Evolutionary conservation across 345 rosid genomes (phyloP).

Genomic region (Gossypium herbaceum): DNA sequence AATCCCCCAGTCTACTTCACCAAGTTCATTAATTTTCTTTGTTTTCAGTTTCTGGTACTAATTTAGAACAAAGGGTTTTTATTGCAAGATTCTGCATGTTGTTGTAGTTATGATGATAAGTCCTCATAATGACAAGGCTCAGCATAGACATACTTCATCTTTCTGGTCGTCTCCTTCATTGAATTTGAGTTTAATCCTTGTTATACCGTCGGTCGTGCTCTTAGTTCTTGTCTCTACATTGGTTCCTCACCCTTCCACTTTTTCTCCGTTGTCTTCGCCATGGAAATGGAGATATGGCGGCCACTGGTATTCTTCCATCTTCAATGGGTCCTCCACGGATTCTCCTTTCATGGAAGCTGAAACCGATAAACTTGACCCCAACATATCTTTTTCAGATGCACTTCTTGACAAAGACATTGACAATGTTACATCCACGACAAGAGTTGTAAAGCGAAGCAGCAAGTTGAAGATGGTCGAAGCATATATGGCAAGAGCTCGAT

Average conservation of each 20-base stretch:
- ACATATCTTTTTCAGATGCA: neutral
- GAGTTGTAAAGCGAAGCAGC: neutral
- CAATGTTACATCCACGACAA: slow-evolving; percentile 1
- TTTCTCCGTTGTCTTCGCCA: neutral
- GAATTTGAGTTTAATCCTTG: neutral
- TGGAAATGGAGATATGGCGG: neutral
- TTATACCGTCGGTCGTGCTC: neutral
- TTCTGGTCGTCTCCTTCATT: neutral
- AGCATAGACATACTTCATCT: neutral
- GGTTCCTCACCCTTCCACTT: neutral
- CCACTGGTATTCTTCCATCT: neutral
- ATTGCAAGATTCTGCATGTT: neutral
- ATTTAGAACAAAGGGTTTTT: neutral
- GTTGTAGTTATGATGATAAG: no score
- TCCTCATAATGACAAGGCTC: neutral
- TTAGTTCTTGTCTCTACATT: neutral
- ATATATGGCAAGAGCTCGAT: slow-evolving; percentile 40
- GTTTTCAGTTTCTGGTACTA: neutral
- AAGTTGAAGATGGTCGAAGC: slow-evolving; percentile 38
- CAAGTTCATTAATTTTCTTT: neutral
- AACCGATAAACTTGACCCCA: neutral
- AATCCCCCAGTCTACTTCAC: neutral
- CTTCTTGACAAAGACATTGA: neutral
- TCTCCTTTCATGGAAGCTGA: neutral
- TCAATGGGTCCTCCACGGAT: neutral